Conservation (phyloP, 2,329 filamentous ascomycete genomes). For the Colletotrichum salicis region DNA sequence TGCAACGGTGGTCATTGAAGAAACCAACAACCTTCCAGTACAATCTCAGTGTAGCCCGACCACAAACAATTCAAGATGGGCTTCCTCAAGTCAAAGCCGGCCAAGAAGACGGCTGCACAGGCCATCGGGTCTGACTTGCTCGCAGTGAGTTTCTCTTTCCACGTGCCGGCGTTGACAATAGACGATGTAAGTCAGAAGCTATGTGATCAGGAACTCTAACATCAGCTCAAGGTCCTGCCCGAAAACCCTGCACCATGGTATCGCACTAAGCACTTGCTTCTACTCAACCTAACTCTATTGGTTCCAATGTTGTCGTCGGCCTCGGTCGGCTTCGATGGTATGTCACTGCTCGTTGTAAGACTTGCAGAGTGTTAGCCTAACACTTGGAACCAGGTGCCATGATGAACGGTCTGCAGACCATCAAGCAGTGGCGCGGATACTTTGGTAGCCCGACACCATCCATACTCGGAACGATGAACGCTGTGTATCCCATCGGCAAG, state of each 20-base stretch:
- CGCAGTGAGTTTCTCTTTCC: slow-evolving; percentile 6
- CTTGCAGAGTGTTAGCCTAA: not conserved
- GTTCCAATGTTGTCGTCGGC: slow-evolving; percentile 55
- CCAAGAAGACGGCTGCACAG: slow-evolving; percentile 15
- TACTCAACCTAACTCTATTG: slow-evolving; percentile 55
- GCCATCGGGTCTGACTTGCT: slow-evolving; percentile 26
- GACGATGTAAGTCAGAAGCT: slow-evolving; percentile 10
- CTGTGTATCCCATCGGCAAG: slow-evolving; percentile 31
- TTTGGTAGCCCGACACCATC: slow-evolving; percentile 38
- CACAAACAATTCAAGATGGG: slow-evolving; percentile 15
- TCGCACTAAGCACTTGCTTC: slow-evolving; percentile 51
- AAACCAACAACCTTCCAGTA: not conserved
- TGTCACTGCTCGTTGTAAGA: not conserved
- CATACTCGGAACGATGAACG: slow-evolving; percentile 33
- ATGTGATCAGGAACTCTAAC: slow-evolving; percentile 3
- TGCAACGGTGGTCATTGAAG: slow-evolving; percentile 2
- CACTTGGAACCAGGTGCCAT: slow-evolving; percentile 42
- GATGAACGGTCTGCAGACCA: slow-evolving; percentile 53
- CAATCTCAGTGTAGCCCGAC: slow-evolving; percentile 17
- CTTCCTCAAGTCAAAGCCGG: slow-evolving; percentile 12
- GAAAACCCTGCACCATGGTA: slow-evolving; percentile 54
- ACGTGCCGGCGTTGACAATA: not conserved
- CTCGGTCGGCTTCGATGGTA: slow-evolving; percentile 53
- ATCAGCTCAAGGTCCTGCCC: slow-evolving; percentile 49
- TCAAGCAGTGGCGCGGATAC: slow-evolving; percentile 49